A percentile compares a stretch with the other conserved stretches of the same genome.
These are phyloP conservation scores for Cercophora samala DNA, from an alignment of 495 filamentous ascomycete genomes.

Conservation along the genomic window DNA sequence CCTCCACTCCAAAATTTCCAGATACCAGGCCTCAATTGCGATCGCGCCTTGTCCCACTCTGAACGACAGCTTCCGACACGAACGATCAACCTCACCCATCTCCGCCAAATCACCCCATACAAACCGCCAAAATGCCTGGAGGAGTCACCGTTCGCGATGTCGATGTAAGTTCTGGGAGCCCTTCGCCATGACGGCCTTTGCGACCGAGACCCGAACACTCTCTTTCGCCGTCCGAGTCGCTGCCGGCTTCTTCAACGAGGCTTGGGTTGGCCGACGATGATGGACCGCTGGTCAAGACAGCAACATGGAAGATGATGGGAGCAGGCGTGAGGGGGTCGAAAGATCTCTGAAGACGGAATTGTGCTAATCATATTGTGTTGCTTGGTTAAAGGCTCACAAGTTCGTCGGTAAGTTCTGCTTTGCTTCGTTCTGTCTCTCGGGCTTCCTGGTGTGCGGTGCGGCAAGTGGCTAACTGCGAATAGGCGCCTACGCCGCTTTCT, in stretches of 20 bases:
- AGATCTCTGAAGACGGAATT: constrained; percentile 59
- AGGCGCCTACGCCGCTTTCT: constrained; percentile 86
- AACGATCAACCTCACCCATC: constrained; percentile 26
- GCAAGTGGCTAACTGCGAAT: constrained; percentile 8
- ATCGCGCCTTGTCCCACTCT: constrained; percentile 9
- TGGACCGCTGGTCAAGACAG: constrained; percentile 22
- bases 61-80: constrained; percentile 26
- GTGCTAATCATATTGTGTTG: constrained; percentile 51
- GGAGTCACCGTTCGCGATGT: constrained; percentile 85
- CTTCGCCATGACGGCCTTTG: constrained; percentile 27
- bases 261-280: constrained; percentile 30
- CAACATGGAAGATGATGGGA: constrained; percentile 38
- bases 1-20: constrained; percentile 28
- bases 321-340: constrained; percentile 58
- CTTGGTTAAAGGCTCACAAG: constrained; percentile 66
- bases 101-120: constrained; percentile 20
- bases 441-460: background rate
- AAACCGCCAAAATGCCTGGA: constrained; percentile 74
- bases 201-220: constrained; percentile 29
- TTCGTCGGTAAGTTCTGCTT: constrained; percentile 59
- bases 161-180: constrained; percentile 63
- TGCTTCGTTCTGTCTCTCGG: background rate
- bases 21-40: constrained; percentile 18
- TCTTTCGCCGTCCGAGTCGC: constrained; percentile 31
- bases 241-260: background rate